Percentiles rank a stretch among this genome's conserved stretches.
These are phyloP conservation scores for Neonectria ditissima DNA, from an alignment of 2,329 filamentous ascomycete species.

Conservation along the genomic window DNA sequence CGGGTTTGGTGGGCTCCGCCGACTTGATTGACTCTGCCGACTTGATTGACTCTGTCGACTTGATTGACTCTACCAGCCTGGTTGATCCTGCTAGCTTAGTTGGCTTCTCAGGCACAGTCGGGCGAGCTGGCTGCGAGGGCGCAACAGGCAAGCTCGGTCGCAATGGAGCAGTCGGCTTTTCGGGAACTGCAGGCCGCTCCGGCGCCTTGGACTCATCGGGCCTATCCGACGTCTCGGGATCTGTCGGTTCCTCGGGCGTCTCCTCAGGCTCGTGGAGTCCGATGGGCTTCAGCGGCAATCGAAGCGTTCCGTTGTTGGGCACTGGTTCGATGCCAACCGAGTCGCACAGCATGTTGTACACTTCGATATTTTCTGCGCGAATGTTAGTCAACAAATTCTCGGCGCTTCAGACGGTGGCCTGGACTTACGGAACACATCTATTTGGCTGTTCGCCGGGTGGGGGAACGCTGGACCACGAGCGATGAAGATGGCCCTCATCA, in stretches of 20 bases:
- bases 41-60: slow-evolving; percentile 32
- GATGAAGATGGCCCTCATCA: slow-evolving; percentile 97
- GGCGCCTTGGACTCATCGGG: slow-evolving; percentile 29
- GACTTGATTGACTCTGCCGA: slow-evolving; percentile 36
- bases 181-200: slow-evolving; percentile 37
- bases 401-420: not conserved
- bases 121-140: slow-evolving; percentile 22
- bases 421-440: slow-evolving; percentile 86
- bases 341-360: slow-evolving; percentile 96
- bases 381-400: slow-evolving; percentile 42
- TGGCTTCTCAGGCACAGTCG: slow-evolving; percentile 21
- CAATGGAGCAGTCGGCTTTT: slow-evolving; percentile 12
- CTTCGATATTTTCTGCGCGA: slow-evolving; percentile 84
- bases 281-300: slow-evolving; percentile 73
- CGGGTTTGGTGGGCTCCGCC: slow-evolving; percentile 33
- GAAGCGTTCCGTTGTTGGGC: slow-evolving; percentile 89
- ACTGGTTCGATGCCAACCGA: slow-evolving; percentile 78
- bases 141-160: slow-evolving; percentile 23
- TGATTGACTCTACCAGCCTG: slow-evolving; percentile 35
- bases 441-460: slow-evolving; percentile 81
- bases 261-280: slow-evolving; percentile 70
- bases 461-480: slow-evolving; percentile 93
- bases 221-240: slow-evolving; percentile 57
- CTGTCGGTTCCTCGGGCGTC: slow-evolving; percentile 62
- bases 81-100: slow-evolving; percentile 35